phyloP scores from a whole-genome alignment of 768 basidiomycete genomes.

The Rhodotorula diobovata region DNA sequence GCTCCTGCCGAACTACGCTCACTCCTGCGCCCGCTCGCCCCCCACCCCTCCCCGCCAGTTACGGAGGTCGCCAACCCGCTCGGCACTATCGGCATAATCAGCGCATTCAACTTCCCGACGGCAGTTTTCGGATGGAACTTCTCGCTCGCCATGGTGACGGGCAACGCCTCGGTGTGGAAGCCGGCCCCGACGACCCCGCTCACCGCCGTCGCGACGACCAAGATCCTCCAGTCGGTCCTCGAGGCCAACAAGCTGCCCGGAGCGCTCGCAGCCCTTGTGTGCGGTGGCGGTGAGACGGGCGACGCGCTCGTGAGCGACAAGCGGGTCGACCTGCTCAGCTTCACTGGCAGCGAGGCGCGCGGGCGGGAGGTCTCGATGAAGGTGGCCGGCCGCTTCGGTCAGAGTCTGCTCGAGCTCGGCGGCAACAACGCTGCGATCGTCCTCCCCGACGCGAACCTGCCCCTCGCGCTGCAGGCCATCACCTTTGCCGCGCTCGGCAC shows the following conservation, averaged over 20 bases:
- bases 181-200: conserved; percentile 78
- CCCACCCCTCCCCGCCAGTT: no score
- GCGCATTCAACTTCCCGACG: conserved; percentile 95
- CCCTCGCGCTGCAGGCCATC: conserved; percentile 79
- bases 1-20: no score
- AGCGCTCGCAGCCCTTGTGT: conserved; percentile 74
- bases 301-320: conserved; percentile 68
- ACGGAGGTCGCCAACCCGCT: conserved; percentile 80
- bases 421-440: conserved; percentile 94
- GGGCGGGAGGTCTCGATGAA: conserved; percentile 81
- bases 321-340: conserved; percentile 81
- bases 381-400: conserved; percentile 83
- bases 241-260: conserved; percentile 78
- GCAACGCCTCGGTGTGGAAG: conserved; percentile 94
- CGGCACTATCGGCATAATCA: conserved; percentile 59
- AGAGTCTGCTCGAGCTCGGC: conserved; percentile 78
- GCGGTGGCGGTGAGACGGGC: conserved; percentile 75
- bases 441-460: conserved; percentile 87
- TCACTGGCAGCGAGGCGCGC: conserved; percentile 86
- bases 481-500: conserved; percentile 92
- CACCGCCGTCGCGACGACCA: conserved; percentile 76
- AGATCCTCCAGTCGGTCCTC: conserved; percentile 72
- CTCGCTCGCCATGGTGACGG: conserved; percentile 76
- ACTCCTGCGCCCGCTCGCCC: no score
- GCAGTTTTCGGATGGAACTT: conserved; percentile 88